Evolutionary conservation across 306 rosid genomes (phyloP).

Genomic region (Cicer bijugum): DNA sequence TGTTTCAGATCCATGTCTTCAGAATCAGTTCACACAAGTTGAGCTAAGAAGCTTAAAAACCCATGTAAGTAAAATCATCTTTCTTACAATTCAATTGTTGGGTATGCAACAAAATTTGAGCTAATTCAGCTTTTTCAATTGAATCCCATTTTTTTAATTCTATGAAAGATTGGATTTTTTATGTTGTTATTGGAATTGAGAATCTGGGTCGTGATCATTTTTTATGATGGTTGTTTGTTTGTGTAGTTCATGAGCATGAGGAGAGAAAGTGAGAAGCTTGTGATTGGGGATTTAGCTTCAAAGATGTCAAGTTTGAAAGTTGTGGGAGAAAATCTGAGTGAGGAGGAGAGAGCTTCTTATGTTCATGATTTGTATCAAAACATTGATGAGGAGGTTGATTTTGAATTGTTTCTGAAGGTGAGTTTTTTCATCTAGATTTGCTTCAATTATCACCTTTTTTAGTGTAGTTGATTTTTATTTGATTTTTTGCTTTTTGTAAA

Average conservation of each 20-base stretch:
- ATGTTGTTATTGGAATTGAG: conserved; percentile 25
- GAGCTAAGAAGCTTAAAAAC: conserved; percentile 90
- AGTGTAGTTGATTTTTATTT: conserved; percentile 29
- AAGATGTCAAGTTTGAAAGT: conserved; percentile 85
- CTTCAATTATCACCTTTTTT: conserved; percentile 34
- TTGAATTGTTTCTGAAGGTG: conserved; percentile 89
- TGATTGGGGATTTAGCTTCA: conserved; percentile 76
- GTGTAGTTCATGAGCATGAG: conserved; percentile 82
- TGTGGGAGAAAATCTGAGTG: conserved; percentile 87
- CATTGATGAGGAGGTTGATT: conserved; percentile 80
- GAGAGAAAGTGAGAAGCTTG: conserved; percentile 78
- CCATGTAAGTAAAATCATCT: conserved; percentile 56
- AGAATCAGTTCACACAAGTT: conserved; percentile 95
- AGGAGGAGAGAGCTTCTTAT: conserved; percentile 82
- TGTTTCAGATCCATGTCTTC: conserved; percentile 98
- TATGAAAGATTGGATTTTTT: conserved; percentile 32
- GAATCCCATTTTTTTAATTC: background rate
- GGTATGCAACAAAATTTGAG: background rate
- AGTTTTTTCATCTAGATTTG: conserved; percentile 42
- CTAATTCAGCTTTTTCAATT: background rate
- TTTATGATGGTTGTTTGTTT: conserved; percentile 11
- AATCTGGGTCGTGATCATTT: conserved; percentile 39
- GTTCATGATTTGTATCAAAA: conserved; percentile 70
- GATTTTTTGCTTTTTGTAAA: conserved; percentile 36
- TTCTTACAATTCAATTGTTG: background rate